Evolutionary conservation across 306 rosid genomes (phyloP).

Genomic region (Corylus heterophylla): DNA sequence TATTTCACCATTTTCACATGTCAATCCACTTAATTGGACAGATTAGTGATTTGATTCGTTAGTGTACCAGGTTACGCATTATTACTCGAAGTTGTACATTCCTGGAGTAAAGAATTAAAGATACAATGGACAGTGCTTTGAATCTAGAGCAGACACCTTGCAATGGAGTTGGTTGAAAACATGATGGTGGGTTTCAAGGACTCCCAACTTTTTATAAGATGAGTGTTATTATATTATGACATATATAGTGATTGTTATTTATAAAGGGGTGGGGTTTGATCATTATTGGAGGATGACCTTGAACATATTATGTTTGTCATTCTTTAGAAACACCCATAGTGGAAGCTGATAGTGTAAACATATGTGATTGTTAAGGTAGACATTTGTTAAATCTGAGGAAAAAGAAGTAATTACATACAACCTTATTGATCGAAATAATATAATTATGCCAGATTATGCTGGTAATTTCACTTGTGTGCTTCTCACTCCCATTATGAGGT

Average conservation of each 20-base stretch:
- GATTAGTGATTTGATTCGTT: neutral
- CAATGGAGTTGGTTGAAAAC: neutral
- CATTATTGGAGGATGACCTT: slow-evolving; percentile 1
- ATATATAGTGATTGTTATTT: neutral
- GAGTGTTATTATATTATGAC: neutral
- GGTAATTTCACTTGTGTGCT: neutral
- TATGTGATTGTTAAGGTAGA: neutral
- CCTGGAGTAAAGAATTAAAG: neutral
- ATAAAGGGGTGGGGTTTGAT: neutral
- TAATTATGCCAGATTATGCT: neutral
- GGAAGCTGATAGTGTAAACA: neutral
- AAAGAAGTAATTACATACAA: neutral
- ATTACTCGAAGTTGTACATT: neutral
- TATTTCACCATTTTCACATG: too few relatives aligned
- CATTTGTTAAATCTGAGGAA: neutral
- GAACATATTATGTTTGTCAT: neutral
- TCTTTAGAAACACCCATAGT: neutral
- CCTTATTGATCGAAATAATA: neutral
- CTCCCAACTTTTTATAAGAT: neutral
- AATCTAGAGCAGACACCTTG: neutral
- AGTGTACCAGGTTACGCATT: neutral
- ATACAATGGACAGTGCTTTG: neutral
- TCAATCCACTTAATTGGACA: neutral
- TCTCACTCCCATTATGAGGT: neutral
- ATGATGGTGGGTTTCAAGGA: neutral